Conservation (phyloP, 129 eudicot genomes). For the Rutidosis leptorrhynchoides region DNA sequence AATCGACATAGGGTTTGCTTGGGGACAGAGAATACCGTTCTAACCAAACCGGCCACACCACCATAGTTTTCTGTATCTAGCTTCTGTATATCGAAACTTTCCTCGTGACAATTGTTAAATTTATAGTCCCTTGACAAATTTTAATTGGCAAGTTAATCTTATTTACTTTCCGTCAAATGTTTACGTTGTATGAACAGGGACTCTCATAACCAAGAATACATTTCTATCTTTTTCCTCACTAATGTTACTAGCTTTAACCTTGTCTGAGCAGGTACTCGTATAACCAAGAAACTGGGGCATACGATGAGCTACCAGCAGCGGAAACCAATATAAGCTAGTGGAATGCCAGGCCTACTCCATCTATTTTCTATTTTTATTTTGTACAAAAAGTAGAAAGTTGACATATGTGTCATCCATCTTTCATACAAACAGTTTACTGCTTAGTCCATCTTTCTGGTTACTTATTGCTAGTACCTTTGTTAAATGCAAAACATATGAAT, state of each 20-base stretch:
- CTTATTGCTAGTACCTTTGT: slow-evolving; percentile 5
- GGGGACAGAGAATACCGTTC: not conserved
- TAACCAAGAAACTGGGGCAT: slow-evolving; percentile 55
- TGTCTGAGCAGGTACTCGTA: slow-evolving; percentile 53
- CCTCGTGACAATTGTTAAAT: not conserved
- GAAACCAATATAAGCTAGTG: slow-evolving; percentile 38
- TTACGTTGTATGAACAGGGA: too few species aligned
- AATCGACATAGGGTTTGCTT: not conserved
- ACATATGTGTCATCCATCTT: not conserved
- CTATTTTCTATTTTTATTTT: slow-evolving; percentile 1
- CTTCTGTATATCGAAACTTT: not conserved
- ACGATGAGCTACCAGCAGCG: slow-evolving; percentile 49
- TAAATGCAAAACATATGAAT: not conserved
- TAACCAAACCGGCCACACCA: not conserved
- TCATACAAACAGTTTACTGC: not conserved
- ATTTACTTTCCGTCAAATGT: not conserved
- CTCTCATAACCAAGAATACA: too few species aligned
- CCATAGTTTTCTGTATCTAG: not conserved
- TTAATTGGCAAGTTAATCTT: not conserved
- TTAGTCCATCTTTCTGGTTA: slow-evolving; percentile 1
- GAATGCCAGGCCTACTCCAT: slow-evolving; percentile 8
- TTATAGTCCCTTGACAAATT: not conserved
- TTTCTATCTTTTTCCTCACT: not conserved
- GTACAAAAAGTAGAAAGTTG: slow-evolving; percentile 28
- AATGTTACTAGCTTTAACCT: not conserved